phyloP scores from a whole-genome alignment of 129 eudicot species.

The Centrapalus pauciflorus region DNA sequence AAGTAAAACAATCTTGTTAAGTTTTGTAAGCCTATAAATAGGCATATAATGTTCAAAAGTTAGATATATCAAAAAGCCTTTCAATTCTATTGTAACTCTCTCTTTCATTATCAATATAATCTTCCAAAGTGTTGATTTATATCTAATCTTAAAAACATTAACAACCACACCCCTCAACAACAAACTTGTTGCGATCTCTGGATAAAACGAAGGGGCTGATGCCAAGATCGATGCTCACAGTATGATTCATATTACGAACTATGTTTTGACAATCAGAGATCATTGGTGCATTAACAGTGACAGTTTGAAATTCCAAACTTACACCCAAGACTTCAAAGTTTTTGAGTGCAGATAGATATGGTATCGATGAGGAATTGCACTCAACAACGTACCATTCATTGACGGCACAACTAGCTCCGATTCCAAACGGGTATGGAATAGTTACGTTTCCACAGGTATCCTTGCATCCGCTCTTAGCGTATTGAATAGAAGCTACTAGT shows the following conservation, averaged over 20 bases:
- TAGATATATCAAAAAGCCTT: too few species aligned
- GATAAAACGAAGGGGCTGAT: not conserved
- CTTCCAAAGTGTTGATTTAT: too few species aligned
- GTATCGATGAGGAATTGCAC: not conserved
- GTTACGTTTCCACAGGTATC: not conserved
- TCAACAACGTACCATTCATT: not conserved
- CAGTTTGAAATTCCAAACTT: not conserved
- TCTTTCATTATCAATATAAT: too few species aligned
- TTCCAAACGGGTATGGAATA: conserved; percentile 14
- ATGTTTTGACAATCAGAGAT: not conserved
- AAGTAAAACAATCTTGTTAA: too few species aligned
- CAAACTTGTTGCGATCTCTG: not conserved
- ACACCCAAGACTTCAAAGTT: not conserved
- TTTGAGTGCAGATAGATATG: not conserved
- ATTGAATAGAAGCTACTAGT: too few species aligned
- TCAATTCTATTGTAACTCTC: too few species aligned
- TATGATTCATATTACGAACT: not conserved
- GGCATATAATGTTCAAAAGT: too few species aligned
- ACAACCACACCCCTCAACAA: not conserved
- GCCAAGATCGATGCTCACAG: too few species aligned
- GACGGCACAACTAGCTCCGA: not conserved
- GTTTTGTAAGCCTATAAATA: too few species aligned
- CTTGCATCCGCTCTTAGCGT: not conserved
- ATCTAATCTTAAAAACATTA: too few species aligned
- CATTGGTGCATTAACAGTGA: not conserved